Conservation (phyloP, 345 rosid genomes). For the Citrus cavaleriei region DNA sequence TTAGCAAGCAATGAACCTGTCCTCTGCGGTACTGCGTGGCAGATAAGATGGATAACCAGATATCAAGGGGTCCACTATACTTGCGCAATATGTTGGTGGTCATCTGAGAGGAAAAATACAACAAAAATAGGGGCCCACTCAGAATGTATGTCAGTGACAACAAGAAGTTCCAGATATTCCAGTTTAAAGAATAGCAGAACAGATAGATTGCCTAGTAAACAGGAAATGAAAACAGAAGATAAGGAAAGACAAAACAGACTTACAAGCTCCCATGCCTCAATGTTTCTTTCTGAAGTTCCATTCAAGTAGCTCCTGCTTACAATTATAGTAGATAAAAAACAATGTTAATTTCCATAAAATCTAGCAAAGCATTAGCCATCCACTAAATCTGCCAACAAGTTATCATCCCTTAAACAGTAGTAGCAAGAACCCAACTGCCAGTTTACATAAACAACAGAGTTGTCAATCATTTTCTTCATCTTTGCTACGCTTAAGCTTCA, state of each 20-base stretch:
- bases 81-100: slow-evolving; percentile 68
- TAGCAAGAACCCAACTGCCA: neutral
- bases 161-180: neutral
- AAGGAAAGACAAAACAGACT: slow-evolving; percentile 7
- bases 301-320: slow-evolving; percentile 49
- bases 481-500: neutral
- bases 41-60: slow-evolving; percentile 53
- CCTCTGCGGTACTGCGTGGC: slow-evolving; percentile 14
- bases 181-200: neutral
- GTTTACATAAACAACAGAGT: neutral
- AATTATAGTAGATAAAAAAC: neutral
- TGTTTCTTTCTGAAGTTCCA: slow-evolving; percentile 36
- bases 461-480: neutral
- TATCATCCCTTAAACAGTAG: neutral
- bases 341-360: neutral
- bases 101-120: slow-evolving; percentile 28
- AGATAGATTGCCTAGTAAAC: neutral
- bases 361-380: neutral
- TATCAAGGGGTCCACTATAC: slow-evolving; percentile 69
- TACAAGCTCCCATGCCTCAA: slow-evolving; percentile 87
- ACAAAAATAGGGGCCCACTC: neutral
- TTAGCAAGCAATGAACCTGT: slow-evolving; percentile 33
- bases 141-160: neutral
- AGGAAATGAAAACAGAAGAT: neutral
- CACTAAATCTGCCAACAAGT: neutral